phyloP scores from a whole-genome alignment of 805 yeast species.

The Candida krabiensis region DNA sequence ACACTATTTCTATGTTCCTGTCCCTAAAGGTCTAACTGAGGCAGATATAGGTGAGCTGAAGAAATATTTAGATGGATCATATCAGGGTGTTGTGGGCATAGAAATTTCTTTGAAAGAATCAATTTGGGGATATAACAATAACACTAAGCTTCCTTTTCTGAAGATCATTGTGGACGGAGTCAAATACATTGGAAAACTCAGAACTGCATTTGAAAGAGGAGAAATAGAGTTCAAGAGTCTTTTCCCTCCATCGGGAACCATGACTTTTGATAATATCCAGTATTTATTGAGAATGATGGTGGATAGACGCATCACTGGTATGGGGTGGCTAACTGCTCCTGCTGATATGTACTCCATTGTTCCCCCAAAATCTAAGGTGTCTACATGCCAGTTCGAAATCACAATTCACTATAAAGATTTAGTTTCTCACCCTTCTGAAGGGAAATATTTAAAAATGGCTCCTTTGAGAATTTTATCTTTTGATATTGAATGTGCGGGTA shows the following conservation, averaged over 20 bases:
- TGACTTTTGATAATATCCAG: slow-evolving; percentile 88
- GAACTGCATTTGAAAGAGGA: slow-evolving; percentile 84
- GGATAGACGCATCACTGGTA: slow-evolving; percentile 89
- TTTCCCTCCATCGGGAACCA: slow-evolving; percentile 58
- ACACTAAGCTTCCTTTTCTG: slow-evolving; percentile 73
- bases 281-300: slow-evolving; percentile 85
- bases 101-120: slow-evolving; percentile 75
- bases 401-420: slow-evolving; percentile 65
- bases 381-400: slow-evolving; percentile 87
- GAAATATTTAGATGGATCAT: slow-evolving; percentile 46
- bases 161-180: slow-evolving; percentile 70
- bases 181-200: slow-evolving; percentile 60
- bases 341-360: slow-evolving; percentile 61
- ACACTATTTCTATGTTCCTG: slow-evolving; percentile 91
- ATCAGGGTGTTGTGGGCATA: slow-evolving; percentile 60
- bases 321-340: slow-evolving; percentile 96
- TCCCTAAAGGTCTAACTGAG: slow-evolving; percentile 72
- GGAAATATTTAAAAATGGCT: slow-evolving; percentile 90
- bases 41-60: slow-evolving; percentile 51
- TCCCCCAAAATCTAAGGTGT: slow-evolving; percentile 39
- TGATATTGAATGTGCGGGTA: slow-evolving; percentile 98
- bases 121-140: slow-evolving; percentile 91
- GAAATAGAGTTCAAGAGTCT: slow-evolving; percentile 63
- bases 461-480: slow-evolving; percentile 91
- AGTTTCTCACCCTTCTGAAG: slow-evolving; percentile 83